Conservation (phyloP, 306 rosid species). For the Inga laurina region DNA sequence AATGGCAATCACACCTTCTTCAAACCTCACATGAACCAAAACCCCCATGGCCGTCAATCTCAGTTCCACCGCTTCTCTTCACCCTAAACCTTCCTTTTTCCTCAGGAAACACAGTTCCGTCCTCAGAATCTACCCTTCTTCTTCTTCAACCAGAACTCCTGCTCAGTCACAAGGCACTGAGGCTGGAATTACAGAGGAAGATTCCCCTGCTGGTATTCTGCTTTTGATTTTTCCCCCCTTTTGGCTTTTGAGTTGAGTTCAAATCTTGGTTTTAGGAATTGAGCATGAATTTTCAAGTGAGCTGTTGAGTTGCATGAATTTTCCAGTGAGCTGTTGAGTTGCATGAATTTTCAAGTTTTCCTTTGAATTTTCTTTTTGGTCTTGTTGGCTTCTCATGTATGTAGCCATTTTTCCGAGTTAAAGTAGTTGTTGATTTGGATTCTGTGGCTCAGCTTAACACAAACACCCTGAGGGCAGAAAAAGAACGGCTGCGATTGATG, state of each 20-base stretch:
- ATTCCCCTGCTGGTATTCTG: slow-evolving; percentile 56
- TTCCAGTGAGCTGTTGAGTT: background rate
- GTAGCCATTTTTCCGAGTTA: background rate
- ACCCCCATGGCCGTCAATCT: slow-evolving; percentile 69
- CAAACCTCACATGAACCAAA: slow-evolving; percentile 13
- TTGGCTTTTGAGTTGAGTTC: background rate
- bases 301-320: background rate
- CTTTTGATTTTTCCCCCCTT: background rate
- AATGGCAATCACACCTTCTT: slow-evolving; percentile 13
- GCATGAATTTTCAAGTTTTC: background rate
- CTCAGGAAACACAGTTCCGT: slow-evolving; percentile 39
- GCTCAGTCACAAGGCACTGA: slow-evolving; percentile 67
- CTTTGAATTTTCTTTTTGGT: background rate
- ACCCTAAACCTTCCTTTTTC: slow-evolving; percentile 43
- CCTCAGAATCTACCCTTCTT: slow-evolving; percentile 41
- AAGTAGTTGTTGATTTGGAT: background rate
- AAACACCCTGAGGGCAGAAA: background rate
- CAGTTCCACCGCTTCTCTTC: slow-evolving; percentile 47
- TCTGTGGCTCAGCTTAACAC: background rate
- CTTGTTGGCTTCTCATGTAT: background rate
- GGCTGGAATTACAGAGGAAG: slow-evolving; percentile 53
- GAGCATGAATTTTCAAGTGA: background rate
- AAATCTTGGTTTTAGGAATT: background rate
- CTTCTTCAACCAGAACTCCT: slow-evolving; percentile 36
- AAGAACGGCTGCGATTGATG: background rate